Conservation (phyloP, 2,329 filamentous ascomycete species). For the Cladosporium sp. region DNA sequence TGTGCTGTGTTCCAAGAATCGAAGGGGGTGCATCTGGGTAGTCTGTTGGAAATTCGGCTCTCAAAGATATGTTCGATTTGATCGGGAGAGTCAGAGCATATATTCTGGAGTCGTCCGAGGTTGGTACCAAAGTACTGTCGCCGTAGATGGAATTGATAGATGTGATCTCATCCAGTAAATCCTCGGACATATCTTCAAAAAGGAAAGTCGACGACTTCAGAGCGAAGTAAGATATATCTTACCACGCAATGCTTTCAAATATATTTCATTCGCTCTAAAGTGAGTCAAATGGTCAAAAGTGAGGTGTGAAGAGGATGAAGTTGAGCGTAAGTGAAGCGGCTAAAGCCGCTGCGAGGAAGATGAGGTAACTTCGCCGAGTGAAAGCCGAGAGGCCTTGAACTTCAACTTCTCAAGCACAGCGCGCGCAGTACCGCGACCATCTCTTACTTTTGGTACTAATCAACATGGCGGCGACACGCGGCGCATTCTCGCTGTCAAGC, state of each 20-base stretch:
- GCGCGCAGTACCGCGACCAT: neutral
- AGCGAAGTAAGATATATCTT: neutral
- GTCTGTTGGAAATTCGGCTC: constrained; percentile 61
- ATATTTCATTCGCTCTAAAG: neutral
- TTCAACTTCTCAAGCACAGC: neutral
- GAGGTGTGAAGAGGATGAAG: neutral
- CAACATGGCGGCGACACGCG: constrained; percentile 1
- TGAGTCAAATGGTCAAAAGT: neutral
- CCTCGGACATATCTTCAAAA: constrained; percentile 28
- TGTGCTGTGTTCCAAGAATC: constrained; percentile 73
- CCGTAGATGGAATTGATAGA: constrained; percentile 84
- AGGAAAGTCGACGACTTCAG: neutral
- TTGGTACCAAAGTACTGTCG: constrained; percentile 51
- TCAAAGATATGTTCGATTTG: constrained; percentile 49
- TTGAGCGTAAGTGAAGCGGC: neutral
- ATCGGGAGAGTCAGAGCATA: constrained; percentile 65
- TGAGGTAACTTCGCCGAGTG: neutral
- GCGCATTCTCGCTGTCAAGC: constrained; percentile 59
- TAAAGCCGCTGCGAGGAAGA: too few species aligned
- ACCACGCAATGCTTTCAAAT: neutral
- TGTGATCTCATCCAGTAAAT: constrained; percentile 67
- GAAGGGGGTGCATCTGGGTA: constrained; percentile 73
- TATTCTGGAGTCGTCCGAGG: constrained; percentile 25
- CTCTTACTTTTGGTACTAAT: neutral
- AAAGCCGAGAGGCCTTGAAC: neutral